Base-by-base conservation (phyloP, 106 monocot genomes). In the Acanthochlamys bracteata region DNA sequence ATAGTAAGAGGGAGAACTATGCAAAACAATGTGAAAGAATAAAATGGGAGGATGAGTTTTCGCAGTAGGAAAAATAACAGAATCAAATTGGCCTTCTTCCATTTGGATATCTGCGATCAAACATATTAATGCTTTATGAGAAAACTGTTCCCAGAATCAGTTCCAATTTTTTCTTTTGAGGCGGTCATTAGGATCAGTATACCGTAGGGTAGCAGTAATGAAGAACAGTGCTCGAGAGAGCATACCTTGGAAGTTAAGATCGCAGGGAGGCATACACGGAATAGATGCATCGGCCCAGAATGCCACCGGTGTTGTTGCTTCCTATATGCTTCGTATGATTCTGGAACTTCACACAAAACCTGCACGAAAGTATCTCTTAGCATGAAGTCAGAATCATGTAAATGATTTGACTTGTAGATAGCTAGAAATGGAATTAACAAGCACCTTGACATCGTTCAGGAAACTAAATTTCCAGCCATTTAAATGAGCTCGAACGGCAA, bases 401-500 rank as follows among this genome's bases (percentile, higher is more conserved):
- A 33, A 6, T 3, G 6, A 33, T 33, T 33, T 6, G 33, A 33
- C 33, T 33, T 33, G 33, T 33, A 33, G 33, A 33, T 33, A 33
- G 33, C 33, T 33, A 6, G 6, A 1, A 1, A 33, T 33, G 33
- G 49, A 71, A 57, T 7, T 20, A 27, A 42, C 13, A 41, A 43
- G 8, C 56, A 84, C 85, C 81, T 69, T 86, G 46, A 86, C 81
- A 59, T 86, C 85, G 55, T 86, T 81, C 19, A 86, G 78, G 78
- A 82, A 86, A 59, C 82, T 79, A 66, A 86, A 86, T 42, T 86
- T 86, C 85, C 85, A 86, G n/a, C 85, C 85, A 45, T 73, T 69
- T 55, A 86, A 78, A 51, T 86, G 85, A 19, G 85, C 85, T 55
- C 85, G 78, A 24, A 85, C 85, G 12, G 85, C 85, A 55, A 85